phyloP scores from a whole-genome alignment of 257 asterid genomes.

The Craterostigma plantagineum region DNA sequence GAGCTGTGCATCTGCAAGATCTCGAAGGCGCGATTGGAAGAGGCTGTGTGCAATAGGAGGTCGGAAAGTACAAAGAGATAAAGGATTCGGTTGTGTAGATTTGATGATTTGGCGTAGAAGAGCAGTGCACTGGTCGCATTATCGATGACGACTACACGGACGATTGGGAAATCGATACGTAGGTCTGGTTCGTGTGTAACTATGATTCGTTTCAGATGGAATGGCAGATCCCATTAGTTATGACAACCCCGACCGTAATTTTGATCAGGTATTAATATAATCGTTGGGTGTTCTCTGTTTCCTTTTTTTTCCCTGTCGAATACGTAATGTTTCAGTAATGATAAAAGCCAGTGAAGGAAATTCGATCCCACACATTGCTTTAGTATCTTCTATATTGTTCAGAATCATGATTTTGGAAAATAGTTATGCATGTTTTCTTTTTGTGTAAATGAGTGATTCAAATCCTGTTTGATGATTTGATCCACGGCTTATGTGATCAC shows the following conservation, averaged over 20 bases:
- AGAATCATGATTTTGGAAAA: no score
- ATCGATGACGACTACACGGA: slow-evolving; percentile 49
- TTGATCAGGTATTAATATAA: slow-evolving; percentile 40
- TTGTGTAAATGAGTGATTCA: neutral
- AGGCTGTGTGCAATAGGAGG: neutral
- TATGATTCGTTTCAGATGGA: slow-evolving; percentile 79
- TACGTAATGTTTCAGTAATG: neutral
- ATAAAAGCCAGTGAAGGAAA: neutral
- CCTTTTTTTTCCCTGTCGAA: neutral
- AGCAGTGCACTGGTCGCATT: slow-evolving; percentile 20
- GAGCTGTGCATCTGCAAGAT: no score
- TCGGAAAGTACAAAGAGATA: slow-evolving; percentile 1
- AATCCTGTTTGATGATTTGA: slow-evolving; percentile 4
- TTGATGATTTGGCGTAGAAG: slow-evolving; percentile 40
- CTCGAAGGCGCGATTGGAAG: no score
- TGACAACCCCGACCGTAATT: slow-evolving; percentile 62
- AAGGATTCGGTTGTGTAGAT: slow-evolving; percentile 8
- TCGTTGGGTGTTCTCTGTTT: neutral
- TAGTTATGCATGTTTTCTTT: neutral
- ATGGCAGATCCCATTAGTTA: slow-evolving; percentile 96
- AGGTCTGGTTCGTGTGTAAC: slow-evolving; percentile 35
- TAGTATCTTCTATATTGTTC: no score
- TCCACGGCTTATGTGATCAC: neutral
- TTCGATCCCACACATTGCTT: no score
- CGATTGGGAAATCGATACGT: slow-evolving; percentile 23